A percentile compares a stretch with the other conserved stretches of the same genome.
phyloP scores from a whole-genome alignment of 1,284 basidiomycete genomes.

The Heterobasidion parviporum region DNA sequence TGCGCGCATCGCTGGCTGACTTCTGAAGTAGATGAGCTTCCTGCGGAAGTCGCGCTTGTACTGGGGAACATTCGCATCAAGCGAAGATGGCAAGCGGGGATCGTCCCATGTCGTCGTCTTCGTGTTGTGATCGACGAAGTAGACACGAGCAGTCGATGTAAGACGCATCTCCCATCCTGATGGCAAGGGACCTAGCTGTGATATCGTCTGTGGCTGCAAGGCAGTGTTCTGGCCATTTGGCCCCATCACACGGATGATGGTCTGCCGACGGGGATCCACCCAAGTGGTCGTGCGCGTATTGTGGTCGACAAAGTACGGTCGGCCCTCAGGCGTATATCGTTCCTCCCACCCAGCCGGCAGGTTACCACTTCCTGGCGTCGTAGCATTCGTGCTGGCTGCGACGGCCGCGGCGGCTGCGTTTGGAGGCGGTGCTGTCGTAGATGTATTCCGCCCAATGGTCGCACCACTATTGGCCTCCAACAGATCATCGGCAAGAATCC shows the following conservation, averaged over 20 bases:
- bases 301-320: slow-evolving; percentile 97
- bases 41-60: slow-evolving; percentile 99
- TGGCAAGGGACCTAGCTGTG: slow-evolving; percentile 90
- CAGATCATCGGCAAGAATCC: slow-evolving; percentile 56
- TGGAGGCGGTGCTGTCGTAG: slow-evolving; percentile 20
- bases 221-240: slow-evolving; percentile 68
- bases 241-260: slow-evolving; percentile 69
- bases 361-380: slow-evolving; percentile 52
- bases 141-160: slow-evolving; percentile 87
- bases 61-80: slow-evolving; percentile 95
- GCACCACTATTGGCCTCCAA: slow-evolving; percentile 33
- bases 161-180: slow-evolving; percentile 98
- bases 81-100: slow-evolving; percentile 71
- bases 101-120: slow-evolving; percentile 97
- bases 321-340: slow-evolving; percentile 92
- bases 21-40: slow-evolving; percentile 99
- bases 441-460: slow-evolving; percentile 22
- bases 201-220: slow-evolving; percentile 73
- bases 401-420: slow-evolving; percentile 26
- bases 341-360: slow-evolving; percentile 98
- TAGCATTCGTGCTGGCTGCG: slow-evolving; percentile 24
- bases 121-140: slow-evolving; percentile 96
- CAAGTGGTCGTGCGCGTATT: slow-evolving; percentile 96
- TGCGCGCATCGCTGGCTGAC: slow-evolving; percentile 89
- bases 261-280: slow-evolving; percentile 92